Percentiles rank a stretch among this genome's conserved stretches.
phyloP scores from a whole-genome alignment of 2,329 filamentous ascomycete genomes.

The Exophiala aquamarina region DNA sequence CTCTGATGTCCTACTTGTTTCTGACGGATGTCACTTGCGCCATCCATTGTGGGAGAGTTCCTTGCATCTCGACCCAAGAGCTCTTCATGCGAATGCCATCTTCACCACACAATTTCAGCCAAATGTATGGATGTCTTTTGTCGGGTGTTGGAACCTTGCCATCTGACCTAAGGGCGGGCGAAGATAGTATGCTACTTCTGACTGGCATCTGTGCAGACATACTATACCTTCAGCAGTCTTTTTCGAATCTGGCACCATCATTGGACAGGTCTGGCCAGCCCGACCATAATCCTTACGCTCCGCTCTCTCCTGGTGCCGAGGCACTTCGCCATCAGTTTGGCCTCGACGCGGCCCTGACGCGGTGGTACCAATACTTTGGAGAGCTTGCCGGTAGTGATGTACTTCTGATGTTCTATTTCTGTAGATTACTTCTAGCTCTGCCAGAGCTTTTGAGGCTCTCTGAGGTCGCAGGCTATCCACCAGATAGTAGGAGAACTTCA shows the following conservation, averaged over 20 bases:
- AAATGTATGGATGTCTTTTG: background rate
- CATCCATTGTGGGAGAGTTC: background rate
- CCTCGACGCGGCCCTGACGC: background rate
- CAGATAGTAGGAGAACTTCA: background rate
- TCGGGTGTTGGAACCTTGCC: background rate
- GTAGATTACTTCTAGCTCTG: background rate
- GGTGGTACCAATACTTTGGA: background rate
- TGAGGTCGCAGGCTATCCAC: background rate
- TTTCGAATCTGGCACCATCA: background rate
- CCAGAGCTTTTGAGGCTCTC: background rate
- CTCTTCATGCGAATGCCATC: slow-evolving; percentile 1
- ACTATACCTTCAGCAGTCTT: background rate
- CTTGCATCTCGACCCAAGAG: background rate
- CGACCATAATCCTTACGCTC: background rate
- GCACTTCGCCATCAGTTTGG: background rate
- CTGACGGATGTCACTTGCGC: background rate
- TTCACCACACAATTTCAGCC: background rate
- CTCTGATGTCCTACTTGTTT: background rate
- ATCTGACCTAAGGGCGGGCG: background rate
- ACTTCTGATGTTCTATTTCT: background rate
- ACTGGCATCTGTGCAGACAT: background rate
- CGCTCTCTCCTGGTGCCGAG: background rate
- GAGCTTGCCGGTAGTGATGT: background rate
- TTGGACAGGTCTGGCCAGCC: background rate
- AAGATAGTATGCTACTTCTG: background rate